These are phyloP conservation scores for Heritiera fomes DNA, from an alignment of 345 rosid species.

Conservation along the genomic window DNA sequence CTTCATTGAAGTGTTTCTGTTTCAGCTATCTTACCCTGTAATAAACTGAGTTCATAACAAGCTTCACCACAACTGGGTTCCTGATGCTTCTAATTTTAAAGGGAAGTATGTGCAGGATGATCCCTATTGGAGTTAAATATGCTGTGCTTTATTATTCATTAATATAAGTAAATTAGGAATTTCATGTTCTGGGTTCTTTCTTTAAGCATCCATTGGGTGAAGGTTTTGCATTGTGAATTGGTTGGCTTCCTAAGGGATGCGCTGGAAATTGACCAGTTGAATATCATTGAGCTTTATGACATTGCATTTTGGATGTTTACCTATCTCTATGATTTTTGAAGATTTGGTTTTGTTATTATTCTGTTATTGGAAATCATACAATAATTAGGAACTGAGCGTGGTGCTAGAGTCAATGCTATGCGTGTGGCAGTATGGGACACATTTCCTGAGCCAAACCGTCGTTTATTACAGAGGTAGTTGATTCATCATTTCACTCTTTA, in stretches of 20 bases:
- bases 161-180: neutral
- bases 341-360: neutral
- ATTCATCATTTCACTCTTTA: slow-evolving; percentile 1
- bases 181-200: neutral
- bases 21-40: slow-evolving; percentile 21
- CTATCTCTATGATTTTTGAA: neutral
- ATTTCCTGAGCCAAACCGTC: slow-evolving; percentile 98
- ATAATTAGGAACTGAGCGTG: slow-evolving; percentile 68
- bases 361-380: slow-evolving; percentile 19
- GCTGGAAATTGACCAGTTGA: slow-evolving; percentile 6
- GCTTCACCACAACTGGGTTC: neutral
- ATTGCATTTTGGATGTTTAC: slow-evolving; percentile 16
- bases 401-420: slow-evolving; percentile 73
- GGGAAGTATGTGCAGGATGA: neutral
- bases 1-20: slow-evolving; percentile 20
- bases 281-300: neutral
- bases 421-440: slow-evolving; percentile 87
- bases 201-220: neutral
- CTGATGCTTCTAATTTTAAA: slow-evolving; percentile 5
- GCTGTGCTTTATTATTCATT: neutral
- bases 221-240: neutral
- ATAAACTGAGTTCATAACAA: neutral
- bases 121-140: neutral
- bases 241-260: neutral
- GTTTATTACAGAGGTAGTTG: slow-evolving; percentile 80